phyloP scores from a whole-genome alignment of 148 eudicot species.

The Silene conica region DNA sequence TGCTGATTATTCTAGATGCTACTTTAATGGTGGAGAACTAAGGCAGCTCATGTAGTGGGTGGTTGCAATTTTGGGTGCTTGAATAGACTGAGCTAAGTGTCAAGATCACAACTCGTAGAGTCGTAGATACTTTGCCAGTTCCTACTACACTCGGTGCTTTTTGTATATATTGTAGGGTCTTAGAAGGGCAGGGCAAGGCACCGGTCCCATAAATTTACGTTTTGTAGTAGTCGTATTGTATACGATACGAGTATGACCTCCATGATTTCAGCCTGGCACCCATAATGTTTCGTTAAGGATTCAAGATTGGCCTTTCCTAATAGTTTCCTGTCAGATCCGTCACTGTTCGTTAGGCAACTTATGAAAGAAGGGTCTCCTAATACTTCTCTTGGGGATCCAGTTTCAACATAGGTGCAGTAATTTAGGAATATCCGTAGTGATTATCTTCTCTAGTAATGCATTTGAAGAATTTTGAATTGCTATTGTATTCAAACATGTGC shows the following conservation, averaged over 20 bases:
- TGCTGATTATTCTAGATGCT: background rate
- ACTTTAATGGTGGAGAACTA: background rate
- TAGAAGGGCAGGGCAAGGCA: background rate
- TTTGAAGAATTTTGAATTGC: background rate
- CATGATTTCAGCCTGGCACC: background rate
- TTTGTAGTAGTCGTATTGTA: background rate
- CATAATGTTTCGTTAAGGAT: background rate
- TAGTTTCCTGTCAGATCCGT: background rate
- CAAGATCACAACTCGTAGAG: background rate
- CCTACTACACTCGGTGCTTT: background rate
- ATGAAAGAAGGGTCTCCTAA: no score
- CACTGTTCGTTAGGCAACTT: background rate
- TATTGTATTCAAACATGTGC: conserved; percentile 2
- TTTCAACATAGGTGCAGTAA: background rate
- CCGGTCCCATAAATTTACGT: background rate
- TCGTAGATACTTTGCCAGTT: background rate
- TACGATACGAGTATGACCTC: background rate
- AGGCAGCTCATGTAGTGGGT: conserved; percentile 1
- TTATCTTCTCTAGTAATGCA: background rate
- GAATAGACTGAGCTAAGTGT: background rate
- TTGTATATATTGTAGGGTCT: background rate
- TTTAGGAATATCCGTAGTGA: background rate
- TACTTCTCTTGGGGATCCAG: background rate
- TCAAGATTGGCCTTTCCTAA: background rate
- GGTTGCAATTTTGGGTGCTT: background rate